A percentile compares a stretch with the other conserved stretches of the same genome.
Evolutionary conservation across 345 rosid species (phyloP).

Genomic region (Salix viminalis): DNA sequence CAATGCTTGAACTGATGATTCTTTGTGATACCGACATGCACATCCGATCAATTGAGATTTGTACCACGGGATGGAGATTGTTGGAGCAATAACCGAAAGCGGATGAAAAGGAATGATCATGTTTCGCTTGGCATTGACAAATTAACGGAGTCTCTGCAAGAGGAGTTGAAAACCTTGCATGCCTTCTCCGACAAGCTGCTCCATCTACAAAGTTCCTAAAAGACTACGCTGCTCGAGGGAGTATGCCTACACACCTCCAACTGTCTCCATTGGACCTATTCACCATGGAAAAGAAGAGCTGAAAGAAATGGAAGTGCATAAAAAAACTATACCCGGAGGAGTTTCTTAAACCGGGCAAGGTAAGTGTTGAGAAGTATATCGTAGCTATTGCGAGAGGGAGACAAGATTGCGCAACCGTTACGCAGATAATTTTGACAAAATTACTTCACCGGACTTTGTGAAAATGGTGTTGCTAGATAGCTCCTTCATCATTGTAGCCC

Average conservation of each 20-base stretch:
- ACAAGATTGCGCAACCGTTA: background rate
- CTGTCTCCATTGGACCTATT: slow-evolving; percentile 8
- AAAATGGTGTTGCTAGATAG: slow-evolving; percentile 8
- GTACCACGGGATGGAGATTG: too few relatives aligned
- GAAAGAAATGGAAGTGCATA: slow-evolving; percentile 17
- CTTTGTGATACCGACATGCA: too few relatives aligned
- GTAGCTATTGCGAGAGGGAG: background rate
- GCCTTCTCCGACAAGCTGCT: background rate
- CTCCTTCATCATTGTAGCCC: background rate
- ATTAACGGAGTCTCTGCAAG: background rate
- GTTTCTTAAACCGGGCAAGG: background rate
- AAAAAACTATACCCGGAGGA: background rate
- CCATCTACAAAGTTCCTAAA: slow-evolving; percentile 13
- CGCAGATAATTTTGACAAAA: background rate
- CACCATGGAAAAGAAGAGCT: slow-evolving; percentile 11
- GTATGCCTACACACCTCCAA: too few relatives aligned
- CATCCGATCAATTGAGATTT: background rate
- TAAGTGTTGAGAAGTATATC: background rate
- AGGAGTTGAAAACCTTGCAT: background rate
- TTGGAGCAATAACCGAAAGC: background rate
- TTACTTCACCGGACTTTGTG: background rate
- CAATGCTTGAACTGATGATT: too few relatives aligned
- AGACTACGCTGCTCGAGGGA: too few relatives aligned
- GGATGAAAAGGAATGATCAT: background rate
- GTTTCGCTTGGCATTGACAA: background rate